Percentiles rank a stretch among this genome's conserved stretches.
These are phyloP conservation scores for Spencermartinsiella europaea DNA, from an alignment of 805 yeast genomes.

Conservation along the genomic window DNA sequence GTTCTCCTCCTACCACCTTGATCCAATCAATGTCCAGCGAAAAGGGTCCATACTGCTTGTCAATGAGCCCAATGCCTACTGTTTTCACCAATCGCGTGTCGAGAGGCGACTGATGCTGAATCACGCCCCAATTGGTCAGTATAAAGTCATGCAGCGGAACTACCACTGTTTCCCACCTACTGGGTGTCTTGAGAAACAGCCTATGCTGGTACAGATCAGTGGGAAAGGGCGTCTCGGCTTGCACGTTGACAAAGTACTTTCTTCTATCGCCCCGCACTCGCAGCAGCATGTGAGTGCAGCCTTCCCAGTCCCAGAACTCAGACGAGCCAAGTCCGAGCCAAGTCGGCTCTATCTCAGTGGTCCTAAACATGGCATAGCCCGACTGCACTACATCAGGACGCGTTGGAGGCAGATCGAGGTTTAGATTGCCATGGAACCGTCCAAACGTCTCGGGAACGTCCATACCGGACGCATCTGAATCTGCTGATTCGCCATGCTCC, in stretches of 20 bases:
- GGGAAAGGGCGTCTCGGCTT: constrained; percentile 70
- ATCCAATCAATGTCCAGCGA: constrained; percentile 66
- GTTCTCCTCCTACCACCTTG: constrained; percentile 44
- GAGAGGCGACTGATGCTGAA: constrained; percentile 51
- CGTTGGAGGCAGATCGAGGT: constrained; percentile 60
- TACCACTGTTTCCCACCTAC: constrained; percentile 78
- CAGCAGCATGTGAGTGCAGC: constrained; percentile 55
- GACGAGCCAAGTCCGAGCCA: constrained; percentile 22
- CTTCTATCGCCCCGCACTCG: constrained; percentile 70
- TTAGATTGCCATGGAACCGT: constrained; percentile 64
- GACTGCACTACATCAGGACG: constrained; percentile 59
- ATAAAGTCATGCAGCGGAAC: constrained; percentile 76
- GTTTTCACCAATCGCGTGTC: constrained; percentile 64
- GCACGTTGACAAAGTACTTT: constrained; percentile 73
- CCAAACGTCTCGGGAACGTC: no score
- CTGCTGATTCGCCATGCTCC: no score
- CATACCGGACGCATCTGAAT: no score
- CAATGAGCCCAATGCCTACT: constrained; percentile 72
- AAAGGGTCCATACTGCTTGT: constrained; percentile 72
- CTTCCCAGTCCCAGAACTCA: constrained; percentile 67
- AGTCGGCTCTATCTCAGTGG: constrained; percentile 27
- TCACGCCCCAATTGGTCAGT: constrained; percentile 75
- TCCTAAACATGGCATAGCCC: constrained; percentile 80
- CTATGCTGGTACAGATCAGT: constrained; percentile 83
- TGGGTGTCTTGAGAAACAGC: constrained; percentile 62